Base-by-base conservation (phyloP, 345 rosid genomes). In the Angophora floribunda region DNA sequence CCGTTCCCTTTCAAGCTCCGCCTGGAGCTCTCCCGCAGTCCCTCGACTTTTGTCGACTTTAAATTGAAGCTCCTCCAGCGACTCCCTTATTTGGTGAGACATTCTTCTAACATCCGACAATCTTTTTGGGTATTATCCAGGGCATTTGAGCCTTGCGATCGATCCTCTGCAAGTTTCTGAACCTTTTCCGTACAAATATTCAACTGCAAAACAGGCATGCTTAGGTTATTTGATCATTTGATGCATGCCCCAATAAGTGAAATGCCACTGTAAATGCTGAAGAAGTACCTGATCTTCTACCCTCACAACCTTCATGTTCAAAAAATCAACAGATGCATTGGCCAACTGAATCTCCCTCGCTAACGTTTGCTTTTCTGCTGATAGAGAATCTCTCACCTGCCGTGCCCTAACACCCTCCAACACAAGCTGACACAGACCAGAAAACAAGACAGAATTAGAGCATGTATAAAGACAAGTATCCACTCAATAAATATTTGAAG, bases 211-310 rank as follows among this genome's bases (percentile, higher is more conserved):
- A 70, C 53, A 90, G 78, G 86, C 44, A 88, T 36, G 28, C 28
- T 41, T 41, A 75, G 21, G 41, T 41, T 17, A 44, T 41, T 36
- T 75, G 84, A 75, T 75, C 84, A 75, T 75, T 41, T 75, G 28
- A 30, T 82, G 89, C 59, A 80, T 51, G 61, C 57, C 41, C 86
- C 45, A 9, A 50, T 52, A 30, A 85, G 49, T 30, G 61, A 44
- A 19, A 36, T 15, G 14, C 49, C 52, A 79, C 19, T 26, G 22
- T 32, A 44, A 52, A 80, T 52, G 22, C 78, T 67, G 89, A 88
- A 75, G 51, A 90, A 70, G 85, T 92, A 97, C 99, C 98, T 97
- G 99, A 88, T 98, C 99, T 89, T 96, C 99, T 86, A 97, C 93
- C 91, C 95, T 94, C 85, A 91, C 92, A 86, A 94, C 92, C 92